A percentile compares a stretch with the other conserved stretches of the same genome.
phyloP scores from a whole-genome alignment of 768 basidiomycete species.

The Strobilomyces echinocephalus region DNA sequence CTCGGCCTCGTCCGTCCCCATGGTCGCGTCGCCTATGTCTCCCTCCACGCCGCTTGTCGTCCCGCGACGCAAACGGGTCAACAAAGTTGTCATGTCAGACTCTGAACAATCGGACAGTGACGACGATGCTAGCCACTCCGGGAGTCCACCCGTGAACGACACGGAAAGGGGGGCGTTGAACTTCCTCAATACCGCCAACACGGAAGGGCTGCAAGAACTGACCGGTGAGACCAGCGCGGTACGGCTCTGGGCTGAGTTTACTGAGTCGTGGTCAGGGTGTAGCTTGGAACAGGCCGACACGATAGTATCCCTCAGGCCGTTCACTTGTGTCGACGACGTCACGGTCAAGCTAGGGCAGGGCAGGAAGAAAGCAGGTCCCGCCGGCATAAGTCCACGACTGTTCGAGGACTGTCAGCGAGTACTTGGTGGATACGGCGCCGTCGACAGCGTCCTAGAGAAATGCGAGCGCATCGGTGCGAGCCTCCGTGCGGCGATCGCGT shows the following conservation, averaged over 20 bases:
- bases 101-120: constrained; percentile 48
- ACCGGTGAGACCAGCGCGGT: constrained; percentile 48
- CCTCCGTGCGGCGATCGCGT: constrained; percentile 68
- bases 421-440: constrained; percentile 78
- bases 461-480: constrained; percentile 83
- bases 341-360: constrained; percentile 72
- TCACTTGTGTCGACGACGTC: constrained; percentile 69
- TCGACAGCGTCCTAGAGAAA: constrained; percentile 82
- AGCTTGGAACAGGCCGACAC: constrained; percentile 72
- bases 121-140: constrained; percentile 35
- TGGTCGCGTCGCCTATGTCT: constrained; percentile 35
- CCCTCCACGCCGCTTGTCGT: constrained; percentile 40
- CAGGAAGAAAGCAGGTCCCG: constrained; percentile 80
- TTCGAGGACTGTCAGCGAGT: constrained; percentile 88
- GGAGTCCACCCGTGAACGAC: constrained; percentile 32
- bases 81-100: constrained; percentile 64
- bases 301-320: constrained; percentile 79
- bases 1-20: constrained; percentile 29
- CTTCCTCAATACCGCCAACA: constrained; percentile 61
- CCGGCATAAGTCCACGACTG: constrained; percentile 81
- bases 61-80: constrained; percentile 48
- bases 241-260: not conserved
- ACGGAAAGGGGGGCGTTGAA: constrained; percentile 53
- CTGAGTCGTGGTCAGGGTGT: constrained; percentile 50
- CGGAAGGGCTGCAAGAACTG: constrained; percentile 66